These are phyloP conservation scores for Umbelopsis isabellina DNA, from an alignment of 192 early-diverging fungal genomes.

Conservation along the genomic window DNA sequence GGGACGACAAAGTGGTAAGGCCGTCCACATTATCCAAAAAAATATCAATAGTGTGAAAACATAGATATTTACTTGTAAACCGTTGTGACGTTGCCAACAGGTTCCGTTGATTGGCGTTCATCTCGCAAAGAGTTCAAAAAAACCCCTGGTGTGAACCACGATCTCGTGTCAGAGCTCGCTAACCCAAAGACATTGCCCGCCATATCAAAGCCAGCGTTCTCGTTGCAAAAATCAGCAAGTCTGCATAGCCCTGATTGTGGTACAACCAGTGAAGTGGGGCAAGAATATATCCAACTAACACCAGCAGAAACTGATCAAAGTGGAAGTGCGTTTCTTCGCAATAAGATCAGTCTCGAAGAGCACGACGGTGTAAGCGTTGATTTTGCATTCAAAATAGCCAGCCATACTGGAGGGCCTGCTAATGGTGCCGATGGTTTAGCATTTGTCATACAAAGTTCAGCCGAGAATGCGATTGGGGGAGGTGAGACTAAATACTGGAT, in stretches of 20 bases:
- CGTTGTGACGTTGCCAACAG: background rate
- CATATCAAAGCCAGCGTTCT: background rate
- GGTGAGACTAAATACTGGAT: slow-evolving; percentile 1
- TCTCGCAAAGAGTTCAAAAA: slow-evolving; percentile 23
- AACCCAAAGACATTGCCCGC: background rate
- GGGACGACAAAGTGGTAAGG: slow-evolving; percentile 42
- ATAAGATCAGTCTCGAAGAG: slow-evolving; percentile 7
- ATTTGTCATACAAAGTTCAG: slow-evolving; percentile 36
- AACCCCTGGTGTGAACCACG: background rate
- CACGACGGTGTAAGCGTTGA: slow-evolving; percentile 24
- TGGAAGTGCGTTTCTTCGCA: slow-evolving; percentile 24
- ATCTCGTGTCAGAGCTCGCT: background rate
- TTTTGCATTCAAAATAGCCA: slow-evolving; percentile 37
- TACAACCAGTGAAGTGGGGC: background rate
- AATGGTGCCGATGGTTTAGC: slow-evolving; percentile 43
- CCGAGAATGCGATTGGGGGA: slow-evolving; percentile 25
- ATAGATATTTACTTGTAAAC: background rate
- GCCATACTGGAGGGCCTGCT: slow-evolving; percentile 12
- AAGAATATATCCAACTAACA: slow-evolving; percentile 22
- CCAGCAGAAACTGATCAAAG: slow-evolving; percentile 15
- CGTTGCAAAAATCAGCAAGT: slow-evolving; percentile 1
- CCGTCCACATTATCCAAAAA: background rate
- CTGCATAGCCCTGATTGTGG: background rate
- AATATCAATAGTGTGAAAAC: background rate
- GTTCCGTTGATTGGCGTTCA: slow-evolving; percentile 25